These are phyloP conservation scores for Coriolopsis trogii DNA, from an alignment of 1,284 basidiomycete species.

Conservation along the genomic window DNA sequence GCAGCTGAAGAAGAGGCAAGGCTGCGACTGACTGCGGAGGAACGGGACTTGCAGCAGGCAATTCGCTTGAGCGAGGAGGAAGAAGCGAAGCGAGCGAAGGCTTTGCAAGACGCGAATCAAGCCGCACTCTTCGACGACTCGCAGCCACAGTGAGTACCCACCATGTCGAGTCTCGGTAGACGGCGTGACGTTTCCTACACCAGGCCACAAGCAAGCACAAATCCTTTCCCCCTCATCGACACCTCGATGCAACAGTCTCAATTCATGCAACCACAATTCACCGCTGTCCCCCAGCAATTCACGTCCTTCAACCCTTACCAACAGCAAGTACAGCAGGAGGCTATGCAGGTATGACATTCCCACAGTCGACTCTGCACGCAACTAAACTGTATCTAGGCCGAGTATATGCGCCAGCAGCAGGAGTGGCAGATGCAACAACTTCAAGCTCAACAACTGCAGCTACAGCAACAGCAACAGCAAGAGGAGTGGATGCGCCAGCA, in stretches of 20 bases:
- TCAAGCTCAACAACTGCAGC: conserved; percentile 48
- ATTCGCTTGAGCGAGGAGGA: conserved; percentile 88
- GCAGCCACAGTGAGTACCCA: conserved; percentile 62
- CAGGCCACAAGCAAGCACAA: conserved; percentile 33
- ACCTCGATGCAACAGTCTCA: conserved; percentile 53
- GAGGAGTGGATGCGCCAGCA: conserved; percentile 71
- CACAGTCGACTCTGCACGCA: too few species aligned
- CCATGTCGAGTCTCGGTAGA: neutral
- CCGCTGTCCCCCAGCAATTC: conserved; percentile 65
- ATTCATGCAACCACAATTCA: conserved; percentile 68
- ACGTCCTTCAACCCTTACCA: conserved; percentile 97
- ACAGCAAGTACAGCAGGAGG: conserved; percentile 90
- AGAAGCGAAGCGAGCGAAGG: conserved; percentile 69
- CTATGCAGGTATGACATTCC: conserved; percentile 56
- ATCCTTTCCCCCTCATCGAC: conserved; percentile 74
- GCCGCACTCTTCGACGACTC: conserved; percentile 86
- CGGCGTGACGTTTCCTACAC: conserved; percentile 7
- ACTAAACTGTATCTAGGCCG: conserved; percentile 45
- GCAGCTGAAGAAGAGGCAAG: conserved; percentile 76
- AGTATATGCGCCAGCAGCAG: conserved; percentile 76
- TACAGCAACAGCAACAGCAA: conserved; percentile 70
- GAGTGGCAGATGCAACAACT: conserved; percentile 61
- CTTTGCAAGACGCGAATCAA: conserved; percentile 77
- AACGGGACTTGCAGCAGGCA: conserved; percentile 80
- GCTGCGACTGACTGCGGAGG: conserved; percentile 56